A percentile compares a stretch with the other conserved stretches of the same genome.
Evolutionary conservation across 352 stramenopile species (phyloP).

Genomic region (Pythium phragmitis): DNA sequence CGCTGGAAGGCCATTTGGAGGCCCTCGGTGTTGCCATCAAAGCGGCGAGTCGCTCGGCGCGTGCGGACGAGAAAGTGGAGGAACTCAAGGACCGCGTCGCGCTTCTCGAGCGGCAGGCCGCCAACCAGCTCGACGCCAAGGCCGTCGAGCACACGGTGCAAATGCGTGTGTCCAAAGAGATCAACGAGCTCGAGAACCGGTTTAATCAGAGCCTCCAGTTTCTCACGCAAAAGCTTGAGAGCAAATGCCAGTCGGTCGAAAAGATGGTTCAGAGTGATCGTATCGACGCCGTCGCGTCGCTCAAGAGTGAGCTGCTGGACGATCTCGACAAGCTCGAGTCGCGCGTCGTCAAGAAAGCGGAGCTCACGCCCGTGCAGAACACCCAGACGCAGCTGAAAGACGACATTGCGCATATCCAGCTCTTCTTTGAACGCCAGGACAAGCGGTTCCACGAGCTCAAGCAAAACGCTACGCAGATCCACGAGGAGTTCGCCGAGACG

Average conservation of each 20-base stretch:
- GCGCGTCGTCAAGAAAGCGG: constrained; percentile 43
- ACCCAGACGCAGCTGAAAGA: constrained; percentile 63
- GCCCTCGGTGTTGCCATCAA: constrained; percentile 38
- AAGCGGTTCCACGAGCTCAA: constrained; percentile 63
- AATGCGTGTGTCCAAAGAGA: constrained; percentile 62
- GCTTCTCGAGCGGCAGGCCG: constrained; percentile 50
- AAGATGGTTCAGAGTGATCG: constrained; percentile 50
- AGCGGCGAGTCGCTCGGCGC: constrained; percentile 35
- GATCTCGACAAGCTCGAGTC: constrained; percentile 57
- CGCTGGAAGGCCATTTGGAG: constrained; percentile 63
- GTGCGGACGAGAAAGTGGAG: constrained; percentile 59
- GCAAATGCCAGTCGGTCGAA: constrained; percentile 56
- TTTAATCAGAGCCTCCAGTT: constrained; percentile 53
- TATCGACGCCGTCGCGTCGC: constrained; percentile 41
- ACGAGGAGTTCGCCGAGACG: constrained; percentile 54
- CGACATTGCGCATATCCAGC: constrained; percentile 53
- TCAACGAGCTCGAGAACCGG: constrained; percentile 72
- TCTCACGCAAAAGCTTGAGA: constrained; percentile 69
- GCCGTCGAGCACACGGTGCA: constrained; percentile 64
- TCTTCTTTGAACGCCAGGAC: constrained; percentile 59
- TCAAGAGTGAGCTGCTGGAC: constrained; percentile 62
- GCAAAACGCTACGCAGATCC: constrained; percentile 37
- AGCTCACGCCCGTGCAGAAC: constrained; percentile 54
- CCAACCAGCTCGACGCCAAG: constrained; percentile 58
- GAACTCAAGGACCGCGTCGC: constrained; percentile 53